Percentiles rank a stretch among this genome's conserved stretches.
phyloP scores from a whole-genome alignment of 495 filamentous ascomycete genomes.

The Amphirosellinia nigrospora region DNA sequence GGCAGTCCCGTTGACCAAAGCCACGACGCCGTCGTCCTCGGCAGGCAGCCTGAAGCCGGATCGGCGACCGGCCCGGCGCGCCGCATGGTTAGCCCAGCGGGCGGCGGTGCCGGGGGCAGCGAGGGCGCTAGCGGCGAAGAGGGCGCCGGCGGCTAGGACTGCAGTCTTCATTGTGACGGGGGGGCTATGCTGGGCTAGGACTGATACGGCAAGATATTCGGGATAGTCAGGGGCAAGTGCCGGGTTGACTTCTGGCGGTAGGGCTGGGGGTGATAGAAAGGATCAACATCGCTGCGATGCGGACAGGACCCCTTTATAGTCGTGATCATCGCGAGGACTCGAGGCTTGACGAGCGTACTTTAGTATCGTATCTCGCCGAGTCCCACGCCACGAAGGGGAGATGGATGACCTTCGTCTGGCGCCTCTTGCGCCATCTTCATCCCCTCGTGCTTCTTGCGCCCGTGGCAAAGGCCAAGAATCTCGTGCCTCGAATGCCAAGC shows the following conservation, averaged over 20 bases:
- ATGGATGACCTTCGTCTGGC: not conserved
- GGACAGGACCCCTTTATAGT: constrained; percentile 17
- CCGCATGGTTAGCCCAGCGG: constrained; percentile 22
- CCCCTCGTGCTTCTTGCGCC: not conserved
- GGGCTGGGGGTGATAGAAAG: constrained; percentile 9
- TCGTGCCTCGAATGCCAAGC: not conserved
- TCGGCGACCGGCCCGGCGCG: constrained; percentile 3
- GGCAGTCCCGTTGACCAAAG: constrained; percentile 28
- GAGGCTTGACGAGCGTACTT: not conserved
- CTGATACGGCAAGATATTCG: not conserved
- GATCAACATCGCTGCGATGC: constrained; percentile 13
- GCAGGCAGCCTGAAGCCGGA: constrained; percentile 16
- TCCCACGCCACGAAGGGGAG: not conserved
- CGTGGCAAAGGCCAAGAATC: not conserved
- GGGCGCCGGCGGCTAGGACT: constrained; percentile 17
- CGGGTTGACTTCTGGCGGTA: not conserved
- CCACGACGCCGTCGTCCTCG: constrained; percentile 12
- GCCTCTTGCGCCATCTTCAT: not conserved
- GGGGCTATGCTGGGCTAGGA: not conserved
- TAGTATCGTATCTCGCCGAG: not conserved
- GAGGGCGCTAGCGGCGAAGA: constrained; percentile 19
- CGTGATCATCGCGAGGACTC: not conserved
- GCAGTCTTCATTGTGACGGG: constrained; percentile 22
- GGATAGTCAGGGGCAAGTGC: constrained; percentile 1
- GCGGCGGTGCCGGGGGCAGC: constrained; percentile 25